Evolutionary conservation across 1,284 basidiomycete species (phyloP).

Genomic region (Leccinum solheimii): DNA sequence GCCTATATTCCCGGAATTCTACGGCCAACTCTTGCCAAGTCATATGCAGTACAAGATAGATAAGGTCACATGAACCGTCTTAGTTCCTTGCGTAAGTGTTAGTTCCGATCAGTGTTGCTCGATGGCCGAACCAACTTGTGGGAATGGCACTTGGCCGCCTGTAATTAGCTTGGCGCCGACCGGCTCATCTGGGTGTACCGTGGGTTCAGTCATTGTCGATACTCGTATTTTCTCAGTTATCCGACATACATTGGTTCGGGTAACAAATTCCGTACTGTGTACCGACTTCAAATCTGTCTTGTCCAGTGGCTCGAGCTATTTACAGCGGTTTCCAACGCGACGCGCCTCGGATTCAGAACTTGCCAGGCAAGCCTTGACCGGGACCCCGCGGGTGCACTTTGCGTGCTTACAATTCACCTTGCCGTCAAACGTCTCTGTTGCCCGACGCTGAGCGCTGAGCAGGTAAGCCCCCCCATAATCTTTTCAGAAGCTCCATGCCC

Average conservation of each 20-base stretch:
- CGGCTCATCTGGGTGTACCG: neutral
- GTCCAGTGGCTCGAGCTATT: neutral
- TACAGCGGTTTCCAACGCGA: too few species aligned
- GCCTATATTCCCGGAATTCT: neutral
- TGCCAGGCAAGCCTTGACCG: too few species aligned
- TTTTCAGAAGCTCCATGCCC: too few species aligned
- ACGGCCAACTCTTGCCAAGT: neutral
- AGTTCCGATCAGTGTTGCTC: neutral
- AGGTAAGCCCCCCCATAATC: too few species aligned
- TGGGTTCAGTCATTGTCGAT: neutral
- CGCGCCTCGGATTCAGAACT: too few species aligned
- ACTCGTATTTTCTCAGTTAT: constrained; percentile 3
- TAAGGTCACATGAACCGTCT: too few species aligned
- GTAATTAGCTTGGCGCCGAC: neutral
- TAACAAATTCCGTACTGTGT: neutral
- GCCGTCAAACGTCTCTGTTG: too few species aligned
- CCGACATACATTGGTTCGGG: neutral
- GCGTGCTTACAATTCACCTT: too few species aligned
- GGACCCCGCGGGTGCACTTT: too few species aligned
- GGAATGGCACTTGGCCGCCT: neutral
- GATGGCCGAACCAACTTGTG: neutral
- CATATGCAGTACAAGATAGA: neutral
- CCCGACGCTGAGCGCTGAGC: too few species aligned
- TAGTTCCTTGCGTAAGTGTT: neutral
- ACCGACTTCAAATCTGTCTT: neutral